phyloP scores from a whole-genome alignment of 768 basidiomycete genomes.

The Amylocystis lapponica region DNA sequence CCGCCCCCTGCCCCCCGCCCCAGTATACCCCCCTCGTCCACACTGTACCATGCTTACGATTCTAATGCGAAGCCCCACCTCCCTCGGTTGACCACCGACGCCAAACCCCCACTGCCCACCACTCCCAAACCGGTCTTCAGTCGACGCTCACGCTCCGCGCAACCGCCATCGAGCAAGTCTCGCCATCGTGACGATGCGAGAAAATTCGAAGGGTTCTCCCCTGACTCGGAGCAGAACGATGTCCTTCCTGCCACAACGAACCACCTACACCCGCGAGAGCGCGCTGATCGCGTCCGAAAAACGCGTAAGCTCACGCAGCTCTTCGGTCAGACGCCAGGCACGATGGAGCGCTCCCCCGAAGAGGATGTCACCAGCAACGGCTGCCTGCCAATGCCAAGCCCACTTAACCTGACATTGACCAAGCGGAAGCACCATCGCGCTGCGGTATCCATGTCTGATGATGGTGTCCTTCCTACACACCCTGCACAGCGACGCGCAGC shows the following conservation, averaged over 20 bases:
- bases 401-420: conserved; percentile 5
- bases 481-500: conserved; percentile 7
- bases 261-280: conserved; percentile 54
- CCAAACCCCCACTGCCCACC: conserved; percentile 41
- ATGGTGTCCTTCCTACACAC: conserved; percentile 11
- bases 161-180: conserved; percentile 3
- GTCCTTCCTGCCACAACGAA: conserved; percentile 62
- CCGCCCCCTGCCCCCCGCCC: background rate
- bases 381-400: conserved; percentile 8
- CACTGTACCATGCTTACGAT: too few species aligned
- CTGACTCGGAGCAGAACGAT: background rate
- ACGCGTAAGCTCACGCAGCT: conserved; percentile 76
- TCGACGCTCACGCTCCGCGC: conserved; percentile 24
- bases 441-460: conserved; percentile 20
- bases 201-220: background rate
- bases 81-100: conserved; percentile 23
- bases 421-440: conserved; percentile 18
- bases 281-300: conserved; percentile 66
- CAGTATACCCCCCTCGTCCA: background rate
- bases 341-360: conserved; percentile 7
- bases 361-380: conserved; percentile 11
- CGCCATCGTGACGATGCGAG: background rate
- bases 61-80: conserved; percentile 24
- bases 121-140: conserved; percentile 42
- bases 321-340: conserved; percentile 60